Evolutionary conservation across 495 filamentous ascomycete genomes (phyloP), one percentile per base, ranked within the genome.

Genomic region (Aspergillus kassunensis): DNA sequence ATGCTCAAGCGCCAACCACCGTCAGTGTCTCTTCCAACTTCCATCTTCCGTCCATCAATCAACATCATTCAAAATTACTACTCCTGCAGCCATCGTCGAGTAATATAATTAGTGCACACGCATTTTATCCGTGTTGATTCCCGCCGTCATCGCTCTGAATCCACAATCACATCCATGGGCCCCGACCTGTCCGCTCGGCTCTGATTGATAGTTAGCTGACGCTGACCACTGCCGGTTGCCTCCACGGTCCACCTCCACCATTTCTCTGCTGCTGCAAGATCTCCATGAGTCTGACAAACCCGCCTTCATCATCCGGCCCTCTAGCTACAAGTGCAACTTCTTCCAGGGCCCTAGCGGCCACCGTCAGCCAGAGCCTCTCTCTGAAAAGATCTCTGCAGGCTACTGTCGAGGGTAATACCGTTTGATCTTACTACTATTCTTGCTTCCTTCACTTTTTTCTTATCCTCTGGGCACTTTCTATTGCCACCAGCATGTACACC

Each of bases 311-410:
- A 30, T 80, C 80, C 61, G 77, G 73, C 54, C 72, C 74, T 43
- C 64, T 76, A 60, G 73, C 73, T 59, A 68, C 70, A 39, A 72
- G n/a, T n/a, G n/a, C n/a, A n/a, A n/a, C n/a, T n/a, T n/a, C 74
- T 57, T 63, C 69, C 59, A 68, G 65, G 62, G 62, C 64, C 41
- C 58, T 66, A 55, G 59, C 53, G 57, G 65, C 70, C 48, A 55
- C 67, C 56, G 61, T 70, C 58, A 78, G 66, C 53, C 80, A 83
- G 64, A 77, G 69, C 54, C 80, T 84, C 64, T 78, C 69, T 49
- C 71, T 88, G 56, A 90, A 90, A 75, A 79, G 83, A 68, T 86
- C 77, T 58, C 81, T 89, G 56, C 85, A 88, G 75, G 81, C 83
- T 55, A 81, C 82, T 54, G 89, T 90, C 71, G 87, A 91, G 78